phyloP scores from a whole-genome alignment of 192 early-diverging fungal genomes.

The Coemansia furcata region DNA sequence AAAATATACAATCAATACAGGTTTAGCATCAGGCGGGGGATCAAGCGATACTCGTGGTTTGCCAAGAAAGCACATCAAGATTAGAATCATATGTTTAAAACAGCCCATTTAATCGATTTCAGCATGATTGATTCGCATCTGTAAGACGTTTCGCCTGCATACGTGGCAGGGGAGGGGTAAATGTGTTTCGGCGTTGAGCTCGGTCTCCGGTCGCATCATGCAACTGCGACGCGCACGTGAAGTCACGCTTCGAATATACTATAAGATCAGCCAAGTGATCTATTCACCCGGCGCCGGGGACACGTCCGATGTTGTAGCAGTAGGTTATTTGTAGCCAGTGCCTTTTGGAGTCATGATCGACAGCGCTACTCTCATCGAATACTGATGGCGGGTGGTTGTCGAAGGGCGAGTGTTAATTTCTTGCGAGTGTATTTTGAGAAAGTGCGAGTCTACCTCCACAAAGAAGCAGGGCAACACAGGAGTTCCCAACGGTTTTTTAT shows the following conservation, averaged over 20 bases:
- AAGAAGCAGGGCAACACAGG: constrained; percentile 1
- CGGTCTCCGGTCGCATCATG: not conserved
- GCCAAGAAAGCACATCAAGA: constrained; percentile 15
- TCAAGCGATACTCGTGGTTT: constrained; percentile 39
- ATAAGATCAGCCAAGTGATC: not conserved
- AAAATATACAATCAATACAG: not conserved
- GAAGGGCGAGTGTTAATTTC: not conserved
- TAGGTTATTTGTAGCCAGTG: not conserved
- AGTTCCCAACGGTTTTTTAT: not conserved
- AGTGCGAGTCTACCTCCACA: not conserved
- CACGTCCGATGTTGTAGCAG: not conserved
- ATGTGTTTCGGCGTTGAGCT: not conserved
- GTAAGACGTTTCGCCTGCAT: not conserved
- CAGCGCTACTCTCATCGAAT: not conserved
- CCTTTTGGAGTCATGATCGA: not conserved
- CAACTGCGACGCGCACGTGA: not conserved
- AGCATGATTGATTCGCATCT: not conserved
- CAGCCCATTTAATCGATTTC: not conserved
- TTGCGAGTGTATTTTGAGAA: not conserved
- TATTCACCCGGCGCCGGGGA: not conserved
- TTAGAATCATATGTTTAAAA: not conserved
- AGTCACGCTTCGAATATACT: not conserved
- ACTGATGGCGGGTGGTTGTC: not conserved
- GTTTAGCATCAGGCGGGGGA: constrained; percentile 32
- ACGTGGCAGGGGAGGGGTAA: not conserved